Evolutionary conservation across 768 basidiomycete species (phyloP).

Genomic region (Holtermannia corniformis): DNA sequence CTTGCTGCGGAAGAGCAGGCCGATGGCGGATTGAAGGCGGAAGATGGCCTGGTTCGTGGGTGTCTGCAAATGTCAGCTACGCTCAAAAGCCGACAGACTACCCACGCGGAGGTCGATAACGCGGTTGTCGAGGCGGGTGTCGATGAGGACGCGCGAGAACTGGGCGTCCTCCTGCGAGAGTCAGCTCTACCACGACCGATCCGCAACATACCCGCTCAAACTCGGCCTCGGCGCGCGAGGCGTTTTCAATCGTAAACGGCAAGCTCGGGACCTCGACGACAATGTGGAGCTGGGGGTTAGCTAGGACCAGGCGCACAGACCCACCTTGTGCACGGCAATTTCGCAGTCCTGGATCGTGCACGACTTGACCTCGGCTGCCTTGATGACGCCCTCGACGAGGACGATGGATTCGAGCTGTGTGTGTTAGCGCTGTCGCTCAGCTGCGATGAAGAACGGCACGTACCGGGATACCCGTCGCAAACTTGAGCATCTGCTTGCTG

Average conservation of each 20-base stretch:
- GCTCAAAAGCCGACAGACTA: constrained; percentile 5
- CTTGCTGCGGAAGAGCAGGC: constrained; percentile 75
- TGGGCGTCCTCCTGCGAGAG: constrained; percentile 41
- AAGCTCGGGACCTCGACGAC: constrained; percentile 68
- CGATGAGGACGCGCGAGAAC: constrained; percentile 64
- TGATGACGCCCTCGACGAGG: constrained; percentile 72
- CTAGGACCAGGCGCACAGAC: constrained; percentile 7
- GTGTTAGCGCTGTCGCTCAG: constrained; percentile 5
- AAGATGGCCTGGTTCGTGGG: constrained; percentile 94
- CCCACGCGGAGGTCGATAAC: constrained; percentile 84
- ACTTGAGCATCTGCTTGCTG: constrained; percentile 97
- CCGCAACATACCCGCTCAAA: constrained; percentile 51
- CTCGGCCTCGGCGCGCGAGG: constrained; percentile 69
- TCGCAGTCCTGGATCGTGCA: constrained; percentile 81
- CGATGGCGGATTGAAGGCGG: constrained; percentile 78
- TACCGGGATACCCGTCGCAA: constrained; percentile 60
- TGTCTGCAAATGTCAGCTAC: constrained; percentile 49
- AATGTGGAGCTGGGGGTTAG: constrained; percentile 58
- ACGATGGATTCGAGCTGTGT: constrained; percentile 69
- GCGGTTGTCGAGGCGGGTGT: constrained; percentile 89
- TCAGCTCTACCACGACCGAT: constrained; percentile 43
- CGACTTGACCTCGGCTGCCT: constrained; percentile 78
- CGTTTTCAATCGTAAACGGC: constrained; percentile 89
- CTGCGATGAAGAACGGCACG: background rate
- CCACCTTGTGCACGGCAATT: constrained; percentile 69